phyloP scores from a whole-genome alignment of 2,329 filamentous ascomycete species.

The Thelonectria blattea region DNA sequence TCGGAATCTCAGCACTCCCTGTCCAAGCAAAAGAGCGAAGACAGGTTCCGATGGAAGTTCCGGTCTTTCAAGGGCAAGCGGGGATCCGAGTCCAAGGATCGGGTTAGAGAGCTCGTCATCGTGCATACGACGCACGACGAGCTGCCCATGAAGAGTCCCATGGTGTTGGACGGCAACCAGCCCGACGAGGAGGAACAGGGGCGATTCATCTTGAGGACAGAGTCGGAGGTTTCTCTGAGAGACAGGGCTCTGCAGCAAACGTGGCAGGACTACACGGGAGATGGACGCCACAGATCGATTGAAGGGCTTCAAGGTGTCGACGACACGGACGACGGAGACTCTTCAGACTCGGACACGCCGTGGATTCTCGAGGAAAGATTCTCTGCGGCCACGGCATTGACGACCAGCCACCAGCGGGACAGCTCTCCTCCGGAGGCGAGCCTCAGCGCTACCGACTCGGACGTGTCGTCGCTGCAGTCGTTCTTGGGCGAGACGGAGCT shows the following conservation, averaged over 20 bases:
- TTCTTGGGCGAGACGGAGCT: slow-evolving; percentile 14
- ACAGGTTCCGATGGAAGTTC: slow-evolving; percentile 16
- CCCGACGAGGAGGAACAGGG: slow-evolving; percentile 35
- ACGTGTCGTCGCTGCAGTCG: slow-evolving; percentile 9
- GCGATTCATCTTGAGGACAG: slow-evolving; percentile 16
- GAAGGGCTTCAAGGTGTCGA: background rate
- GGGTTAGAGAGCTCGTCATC: slow-evolving; percentile 26
- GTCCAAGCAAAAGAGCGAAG: slow-evolving; percentile 1
- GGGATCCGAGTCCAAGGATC: slow-evolving; percentile 8
- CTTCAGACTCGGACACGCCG: background rate
- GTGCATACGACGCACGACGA: slow-evolving; percentile 23
- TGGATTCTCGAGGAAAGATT: slow-evolving; percentile 10
- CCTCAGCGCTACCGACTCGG: slow-evolving; percentile 9
- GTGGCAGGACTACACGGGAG: background rate
- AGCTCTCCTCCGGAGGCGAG: background rate
- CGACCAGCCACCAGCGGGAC: background rate
- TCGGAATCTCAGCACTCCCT: background rate
- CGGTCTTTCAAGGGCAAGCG: slow-evolving; percentile 14
- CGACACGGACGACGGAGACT: background rate
- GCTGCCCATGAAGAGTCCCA: background rate
- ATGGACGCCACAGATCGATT: background rate
- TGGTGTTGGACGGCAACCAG: background rate
- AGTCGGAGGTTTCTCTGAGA: background rate
- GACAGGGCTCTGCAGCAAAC: background rate
- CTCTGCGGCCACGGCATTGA: background rate